Conservation (phyloP, 768 basidiomycete species). For the Suillus hirtellus region DNA sequence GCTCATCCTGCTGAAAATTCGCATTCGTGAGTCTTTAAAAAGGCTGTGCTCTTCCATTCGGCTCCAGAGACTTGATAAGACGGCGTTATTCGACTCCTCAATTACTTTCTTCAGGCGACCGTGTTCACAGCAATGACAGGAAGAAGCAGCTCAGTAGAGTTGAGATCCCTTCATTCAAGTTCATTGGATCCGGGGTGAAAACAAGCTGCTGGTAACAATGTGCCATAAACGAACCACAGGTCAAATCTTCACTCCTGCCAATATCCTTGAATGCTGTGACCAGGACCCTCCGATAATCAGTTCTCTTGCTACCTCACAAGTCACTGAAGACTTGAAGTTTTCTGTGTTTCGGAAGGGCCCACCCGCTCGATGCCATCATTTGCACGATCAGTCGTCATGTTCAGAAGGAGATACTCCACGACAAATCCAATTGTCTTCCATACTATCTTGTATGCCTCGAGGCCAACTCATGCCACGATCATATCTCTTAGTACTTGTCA, state of each 20-base stretch:
- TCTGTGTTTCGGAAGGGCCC: neutral
- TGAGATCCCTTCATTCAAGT: neutral
- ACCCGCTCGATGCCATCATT: neutral
- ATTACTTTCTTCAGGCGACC: neutral
- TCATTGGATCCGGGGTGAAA: neutral
- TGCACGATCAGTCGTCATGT: neutral
- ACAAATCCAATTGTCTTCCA: neutral
- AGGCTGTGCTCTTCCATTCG: neutral
- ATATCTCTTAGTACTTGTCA: neutral
- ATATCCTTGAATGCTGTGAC: neutral
- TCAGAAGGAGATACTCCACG: neutral
- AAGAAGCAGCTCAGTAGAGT: conserved; percentile 2
- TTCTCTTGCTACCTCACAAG: neutral
- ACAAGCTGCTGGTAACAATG: neutral
- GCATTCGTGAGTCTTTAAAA: conserved; percentile 2
- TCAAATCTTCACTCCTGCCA: neutral
- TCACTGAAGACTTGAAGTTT: neutral
- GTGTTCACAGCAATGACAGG: neutral
- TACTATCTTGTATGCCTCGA: neutral
- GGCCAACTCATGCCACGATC: neutral
- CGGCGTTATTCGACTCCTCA: neutral
- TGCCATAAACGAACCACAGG: neutral
- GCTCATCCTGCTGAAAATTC: neutral
- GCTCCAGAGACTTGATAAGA: neutral
- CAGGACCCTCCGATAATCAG: neutral